Base-by-base conservation (phyloP, 73 alveolate genomes). In the Uronychia binucleata region DNA sequence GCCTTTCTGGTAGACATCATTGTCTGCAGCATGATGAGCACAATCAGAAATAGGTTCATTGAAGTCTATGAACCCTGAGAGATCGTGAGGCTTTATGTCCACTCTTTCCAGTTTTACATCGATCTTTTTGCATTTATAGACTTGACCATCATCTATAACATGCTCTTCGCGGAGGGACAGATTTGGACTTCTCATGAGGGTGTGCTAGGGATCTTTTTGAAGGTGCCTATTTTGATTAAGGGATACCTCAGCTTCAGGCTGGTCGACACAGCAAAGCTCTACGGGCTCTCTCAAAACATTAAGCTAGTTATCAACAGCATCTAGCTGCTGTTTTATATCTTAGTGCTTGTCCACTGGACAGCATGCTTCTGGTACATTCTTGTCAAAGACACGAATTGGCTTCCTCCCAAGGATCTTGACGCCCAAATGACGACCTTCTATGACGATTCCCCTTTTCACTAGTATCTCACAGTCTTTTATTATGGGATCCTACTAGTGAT, bases 291-390 rank as follows among this genome's bases (percentile, higher is more conserved):
- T 46, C 88, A 86, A 46, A 78, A 80, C 31, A 59, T 83, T 27
- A 93, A 90, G 80, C 59, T 90, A 75, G 90, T 86, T 0, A 27
- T 91, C 29, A 81, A 90, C 27, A 83, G 90, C 28, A n/a, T 78
- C 11, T 77, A 90, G 76, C 82, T 93, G 19, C 80, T 90, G 26
- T 74, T 90, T 28, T 89, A 81, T 74, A 75, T 90, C 13, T n/a
- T 90, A 5, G 34, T 93, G 46, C 58, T 84, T 26, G 94, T 90
- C 79, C 97, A 93, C 58, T 82, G 91, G 92, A 86, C 77, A 29
- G 94, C 93, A 1, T 93, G 97, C 76, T 34, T 86, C 35, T 90
- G 96, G 96, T 93, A 82, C 84, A 28, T 86, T 57, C 90, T 86
- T 1, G 89, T 90, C 0, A 88, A 78, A 19, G 5, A 79, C 33